Evolutionary conservation across 345 rosid genomes (phyloP).

Genomic region (Citrus trifoliata): DNA sequence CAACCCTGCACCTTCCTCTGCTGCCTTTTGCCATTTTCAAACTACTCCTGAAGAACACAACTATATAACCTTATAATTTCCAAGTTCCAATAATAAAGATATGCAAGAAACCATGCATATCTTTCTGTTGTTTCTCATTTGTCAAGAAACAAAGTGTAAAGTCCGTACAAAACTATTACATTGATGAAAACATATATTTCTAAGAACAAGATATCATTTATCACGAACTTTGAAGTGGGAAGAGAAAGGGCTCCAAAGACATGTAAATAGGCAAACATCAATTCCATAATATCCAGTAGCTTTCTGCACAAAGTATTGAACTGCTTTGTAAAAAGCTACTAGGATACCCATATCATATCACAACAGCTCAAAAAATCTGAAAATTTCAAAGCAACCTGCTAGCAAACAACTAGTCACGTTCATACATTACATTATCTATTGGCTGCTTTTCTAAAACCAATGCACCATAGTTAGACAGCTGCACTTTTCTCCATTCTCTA

Average conservation of each 20-base stretch:
- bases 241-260: neutral
- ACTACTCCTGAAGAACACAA: slow-evolving; percentile 8
- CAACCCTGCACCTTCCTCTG: slow-evolving; percentile 51
- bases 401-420: neutral
- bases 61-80: neutral
- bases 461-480: neutral
- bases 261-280: neutral
- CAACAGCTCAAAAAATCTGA: neutral
- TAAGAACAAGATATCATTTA: neutral
- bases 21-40: slow-evolving; percentile 64
- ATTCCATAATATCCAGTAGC: neutral
- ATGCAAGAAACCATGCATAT: neutral
- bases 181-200: too few relatives aligned
- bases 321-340: neutral
- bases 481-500: neutral
- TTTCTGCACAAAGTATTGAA: neutral
- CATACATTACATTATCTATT: neutral
- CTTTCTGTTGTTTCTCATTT: neutral
- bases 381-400: neutral
- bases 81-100: neutral
- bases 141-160: neutral
- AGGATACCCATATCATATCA: neutral
- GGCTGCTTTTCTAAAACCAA: neutral
- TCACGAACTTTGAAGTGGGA: neutral
- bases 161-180: too few relatives aligned